Evolutionary conservation across 2,329 filamentous ascomycete genomes (phyloP).

Genomic region (Colletotrichum gigasporum): DNA sequence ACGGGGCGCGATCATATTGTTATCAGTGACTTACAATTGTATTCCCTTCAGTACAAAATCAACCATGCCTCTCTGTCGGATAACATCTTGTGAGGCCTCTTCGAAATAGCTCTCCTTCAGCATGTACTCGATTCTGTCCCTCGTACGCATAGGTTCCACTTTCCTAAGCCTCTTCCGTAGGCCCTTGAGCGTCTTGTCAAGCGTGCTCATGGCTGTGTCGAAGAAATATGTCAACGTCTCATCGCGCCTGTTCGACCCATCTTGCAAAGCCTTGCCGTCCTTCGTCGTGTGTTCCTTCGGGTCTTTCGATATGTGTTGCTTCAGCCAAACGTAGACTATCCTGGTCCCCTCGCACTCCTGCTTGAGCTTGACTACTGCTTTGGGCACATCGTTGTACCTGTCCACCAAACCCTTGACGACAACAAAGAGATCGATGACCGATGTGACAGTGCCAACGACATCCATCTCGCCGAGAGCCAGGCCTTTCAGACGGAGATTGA

Average conservation of each 20-base stretch:
- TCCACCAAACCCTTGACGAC: not conserved
- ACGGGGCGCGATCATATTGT: too few relatives aligned
- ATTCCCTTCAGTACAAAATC: too few relatives aligned
- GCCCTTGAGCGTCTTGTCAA: not conserved
- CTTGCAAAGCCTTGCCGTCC: not conserved
- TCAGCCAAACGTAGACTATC: not conserved
- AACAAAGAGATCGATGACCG: slow-evolving; percentile 9
- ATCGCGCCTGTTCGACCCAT: not conserved
- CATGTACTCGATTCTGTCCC: slow-evolving; percentile 2
- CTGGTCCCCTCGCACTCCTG: slow-evolving; percentile 4
- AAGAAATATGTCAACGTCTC: not conserved
- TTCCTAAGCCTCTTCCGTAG: not conserved
- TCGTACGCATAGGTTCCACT: too few relatives aligned
- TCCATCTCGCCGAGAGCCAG: not conserved
- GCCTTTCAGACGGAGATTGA: not conserved
- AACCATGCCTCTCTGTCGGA: too few relatives aligned
- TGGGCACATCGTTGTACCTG: slow-evolving; percentile 11
- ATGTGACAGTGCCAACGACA: not conserved
- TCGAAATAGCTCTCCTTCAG: not conserved
- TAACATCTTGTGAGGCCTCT: too few relatives aligned
- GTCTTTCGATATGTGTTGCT: too few relatives aligned
- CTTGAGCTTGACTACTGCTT: not conserved
- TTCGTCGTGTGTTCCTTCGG: too few relatives aligned
- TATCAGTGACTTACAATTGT: too few relatives aligned
- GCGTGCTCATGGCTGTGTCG: not conserved